Evolutionary conservation across 176 grass and related monocot genomes (phyloP), one percentile per base, ranked within the genome.

Genomic region (maize (Zea mays)): DNA sequence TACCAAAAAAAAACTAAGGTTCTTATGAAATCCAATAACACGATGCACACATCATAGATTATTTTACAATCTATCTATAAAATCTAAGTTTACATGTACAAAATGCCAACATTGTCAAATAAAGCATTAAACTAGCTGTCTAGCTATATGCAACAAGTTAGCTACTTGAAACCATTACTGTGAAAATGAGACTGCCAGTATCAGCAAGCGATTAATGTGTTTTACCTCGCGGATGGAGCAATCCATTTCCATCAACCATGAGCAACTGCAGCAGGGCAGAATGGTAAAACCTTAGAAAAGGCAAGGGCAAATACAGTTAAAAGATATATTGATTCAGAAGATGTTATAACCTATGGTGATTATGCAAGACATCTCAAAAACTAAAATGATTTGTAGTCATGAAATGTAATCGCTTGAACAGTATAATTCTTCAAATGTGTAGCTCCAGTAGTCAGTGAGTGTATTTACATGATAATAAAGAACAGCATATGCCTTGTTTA

Each of bases 231-330:
- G 95, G 95, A 88, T 98, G 91, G 65, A 98, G 95, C 45, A 98
- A 74, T 73, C 95, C 95, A 88, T 98, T 98, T 81, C 95, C 95
- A 85, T 98, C 95, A 82, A 92, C 89, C 89, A 98, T 98, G 77
- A 98, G 69, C 75, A 98, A 81, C 91, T 98, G 80, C 50, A n/a
- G n/a, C 27, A 86, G 82, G 33, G 46, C n/a, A 84, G 56, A 75
- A 80, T 6, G 8, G 49, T 48, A 64, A 63, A 63, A 58, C 17
- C 64, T 75, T 83, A 74, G 74, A 82, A 65, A 82, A 83, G 10
- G 20, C 5, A 68, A 10, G 0, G 16, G 62, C 19, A 87, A 83
- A 78, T 39, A 50, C 1, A 69, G 12, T 74, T 47, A 17, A 72
- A 40, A 40, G 47, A 40, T 34, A 39, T 60, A 67, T 55, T 41